Percentiles rank a stretch among this genome's conserved stretches.
Conservation (phyloP, 495 filamentous ascomycete species). For the Neurospora cerealis region DNA sequence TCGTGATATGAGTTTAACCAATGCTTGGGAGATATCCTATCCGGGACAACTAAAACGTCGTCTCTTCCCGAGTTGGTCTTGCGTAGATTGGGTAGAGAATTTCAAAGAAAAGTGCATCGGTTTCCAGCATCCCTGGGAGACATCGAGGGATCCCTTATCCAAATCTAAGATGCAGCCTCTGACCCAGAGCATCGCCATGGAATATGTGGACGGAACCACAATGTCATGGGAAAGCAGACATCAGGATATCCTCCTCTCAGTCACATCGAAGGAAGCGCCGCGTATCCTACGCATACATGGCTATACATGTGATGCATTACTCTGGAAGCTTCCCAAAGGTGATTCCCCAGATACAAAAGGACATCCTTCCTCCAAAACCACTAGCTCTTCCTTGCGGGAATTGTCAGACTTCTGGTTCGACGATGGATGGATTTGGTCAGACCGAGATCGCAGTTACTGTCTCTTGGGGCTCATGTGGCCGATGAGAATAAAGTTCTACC, state of each 20-base stretch:
- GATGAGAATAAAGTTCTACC: not conserved
- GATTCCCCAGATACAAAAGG: not conserved
- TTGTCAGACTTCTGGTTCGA: not conserved
- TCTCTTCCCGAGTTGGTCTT: not conserved
- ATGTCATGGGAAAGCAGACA: not conserved
- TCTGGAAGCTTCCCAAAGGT: fast-evolving
- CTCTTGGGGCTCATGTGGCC: not conserved
- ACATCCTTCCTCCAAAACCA: not conserved
- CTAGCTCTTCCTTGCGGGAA: not conserved
- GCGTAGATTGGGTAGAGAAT: not conserved
- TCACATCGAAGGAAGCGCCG: not conserved
- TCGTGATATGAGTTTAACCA: no score
- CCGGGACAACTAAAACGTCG: not conserved
- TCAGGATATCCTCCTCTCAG: not conserved
- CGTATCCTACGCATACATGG: not conserved
- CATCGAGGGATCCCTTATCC: no score
- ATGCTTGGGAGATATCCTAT: not conserved
- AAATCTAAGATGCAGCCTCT: not conserved
- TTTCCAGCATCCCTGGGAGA: not conserved
- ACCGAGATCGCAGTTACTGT: not conserved
- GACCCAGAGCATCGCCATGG: not conserved
- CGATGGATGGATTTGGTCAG: not conserved
- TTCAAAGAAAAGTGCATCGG: not conserved
- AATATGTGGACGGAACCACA: not conserved
- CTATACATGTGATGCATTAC: not conserved